Base-by-base conservation (phyloP, 805 yeast genomes). In the Teunomyces aglyptinius region DNA sequence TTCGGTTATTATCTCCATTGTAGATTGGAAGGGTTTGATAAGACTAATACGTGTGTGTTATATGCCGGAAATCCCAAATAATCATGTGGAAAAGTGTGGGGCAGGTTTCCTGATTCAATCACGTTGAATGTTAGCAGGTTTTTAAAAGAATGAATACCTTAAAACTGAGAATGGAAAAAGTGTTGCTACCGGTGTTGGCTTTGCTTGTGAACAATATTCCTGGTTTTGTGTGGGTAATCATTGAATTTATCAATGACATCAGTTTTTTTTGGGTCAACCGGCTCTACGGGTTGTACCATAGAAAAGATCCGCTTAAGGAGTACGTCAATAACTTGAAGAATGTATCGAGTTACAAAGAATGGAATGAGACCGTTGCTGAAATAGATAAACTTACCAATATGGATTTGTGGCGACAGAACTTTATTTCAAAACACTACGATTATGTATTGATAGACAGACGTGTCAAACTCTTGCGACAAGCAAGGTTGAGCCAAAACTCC, bases 401-500 rank as follows among this genome's bases (percentile, higher is more conserved):
- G 68, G 76, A 72, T 49, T 55, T 71, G 45, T 73, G 95, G 96
- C 74, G 97, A 48, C 87, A 89, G 51, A 89, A 90, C 60, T 89
- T 91, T 54, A 81, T 84, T 26, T 85, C 92, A 31, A 77, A 77
- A 49, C 82, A 85, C 55, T 92, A 90, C 59, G 98, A 92, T 64
- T 94, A 89, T 63, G 73, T 83, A 31, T 74, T 95, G 33, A 88
- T 94, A 2, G 78, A 87, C 34, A 90, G 86, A 46, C 75, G 97
- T 46, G 72, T 85, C 51, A 77, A 82, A 44, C 73, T 76, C 20
- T 64, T 94, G 40, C 70, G 77, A 40, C 76, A 76, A 16, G 90
- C 96, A 1, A 63, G 94, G 41, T 68, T 73, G 22, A 70, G 72
- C 6, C 75, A 75, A 11, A 89, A 90, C 61, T 70, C 82, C 1